Conservation (phyloP, 129 eudicot genomes). For the Arctium lappa region DNA sequence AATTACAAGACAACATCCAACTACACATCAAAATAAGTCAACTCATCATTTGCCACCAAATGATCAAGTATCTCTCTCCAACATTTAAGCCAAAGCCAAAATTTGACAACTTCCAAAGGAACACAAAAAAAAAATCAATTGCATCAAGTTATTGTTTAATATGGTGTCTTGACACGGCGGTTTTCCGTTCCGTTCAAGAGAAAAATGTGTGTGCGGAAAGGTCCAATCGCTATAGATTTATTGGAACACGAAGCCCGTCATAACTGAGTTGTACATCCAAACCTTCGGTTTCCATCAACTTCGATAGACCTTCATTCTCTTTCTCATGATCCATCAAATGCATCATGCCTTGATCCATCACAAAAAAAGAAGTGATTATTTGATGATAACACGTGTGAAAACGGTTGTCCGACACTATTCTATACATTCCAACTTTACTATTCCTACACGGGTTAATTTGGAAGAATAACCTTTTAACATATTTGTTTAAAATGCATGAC, state of each 20-base stretch:
- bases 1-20: not conserved
- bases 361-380: not conserved
- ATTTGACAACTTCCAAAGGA: conserved; percentile 7
- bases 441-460: not conserved
- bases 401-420: not conserved
- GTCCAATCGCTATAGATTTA: conserved; percentile 43
- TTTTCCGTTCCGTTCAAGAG: not conserved
- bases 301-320: conserved; percentile 58
- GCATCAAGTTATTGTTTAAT: not conserved
- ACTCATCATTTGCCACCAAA: conserved; percentile 6
- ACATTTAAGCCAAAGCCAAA: not conserved
- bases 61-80: not conserved
- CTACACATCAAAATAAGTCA: conserved; percentile 8
- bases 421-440: not conserved
- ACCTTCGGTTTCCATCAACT: conserved; percentile 80
- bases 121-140: not conserved
- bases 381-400: not conserved
- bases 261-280: conserved; percentile 90
- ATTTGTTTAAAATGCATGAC: not conserved
- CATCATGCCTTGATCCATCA: conserved; percentile 75
- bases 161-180: not conserved
- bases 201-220: not conserved
- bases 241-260: conserved; percentile 89
- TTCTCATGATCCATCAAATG: conserved; percentile 95
- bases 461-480: too few relatives aligned